These are phyloP conservation scores for Cryptomeria japonica DNA, from an alignment of 75 land plant species.

Conservation along the genomic window DNA sequence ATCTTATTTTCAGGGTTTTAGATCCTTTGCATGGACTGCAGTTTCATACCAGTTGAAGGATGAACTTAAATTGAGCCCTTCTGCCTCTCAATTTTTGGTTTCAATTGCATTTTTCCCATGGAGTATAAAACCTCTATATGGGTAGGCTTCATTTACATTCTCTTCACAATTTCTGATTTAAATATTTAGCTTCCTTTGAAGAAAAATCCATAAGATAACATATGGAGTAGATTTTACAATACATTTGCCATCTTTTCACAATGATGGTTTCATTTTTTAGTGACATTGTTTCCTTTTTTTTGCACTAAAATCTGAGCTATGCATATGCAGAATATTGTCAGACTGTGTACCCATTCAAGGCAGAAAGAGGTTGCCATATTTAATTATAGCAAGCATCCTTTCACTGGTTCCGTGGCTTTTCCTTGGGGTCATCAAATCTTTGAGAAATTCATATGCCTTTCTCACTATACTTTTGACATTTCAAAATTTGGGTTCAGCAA, in stretches of 20 bases:
- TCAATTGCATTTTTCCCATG: conserved; percentile 73
- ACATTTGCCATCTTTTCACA: not conserved
- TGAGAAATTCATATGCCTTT: conserved; percentile 41
- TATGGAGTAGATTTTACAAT: not conserved
- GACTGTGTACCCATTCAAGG: conserved; percentile 75
- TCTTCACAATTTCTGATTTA: conserved; percentile 1
- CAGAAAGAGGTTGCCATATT: conserved; percentile 63
- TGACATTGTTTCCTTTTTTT: not conserved
- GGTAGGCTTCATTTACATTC: conserved; percentile 38
- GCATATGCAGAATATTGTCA: conserved; percentile 62
- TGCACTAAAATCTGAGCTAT: not conserved
- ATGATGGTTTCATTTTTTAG: not conserved
- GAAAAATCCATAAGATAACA: not conserved
- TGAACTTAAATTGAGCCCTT: conserved; percentile 67
- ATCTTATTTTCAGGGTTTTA: conserved; percentile 58
- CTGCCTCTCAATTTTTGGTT: conserved; percentile 74
- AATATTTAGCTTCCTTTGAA: not conserved
- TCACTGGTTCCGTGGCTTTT: conserved; percentile 83
- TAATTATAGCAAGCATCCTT: conserved; percentile 61
- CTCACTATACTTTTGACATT: conserved; percentile 55
- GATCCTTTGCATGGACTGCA: conserved; percentile 83
- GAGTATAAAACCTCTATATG: conserved; percentile 83
- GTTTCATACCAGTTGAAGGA: conserved; percentile 85
- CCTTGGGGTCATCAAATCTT: conserved; percentile 40
- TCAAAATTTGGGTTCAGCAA: conserved; percentile 84